These are phyloP conservation scores for Nakaseomyces uthaithaninus DNA, from an alignment of 1,139 yeast species.

Conservation along the genomic window DNA sequence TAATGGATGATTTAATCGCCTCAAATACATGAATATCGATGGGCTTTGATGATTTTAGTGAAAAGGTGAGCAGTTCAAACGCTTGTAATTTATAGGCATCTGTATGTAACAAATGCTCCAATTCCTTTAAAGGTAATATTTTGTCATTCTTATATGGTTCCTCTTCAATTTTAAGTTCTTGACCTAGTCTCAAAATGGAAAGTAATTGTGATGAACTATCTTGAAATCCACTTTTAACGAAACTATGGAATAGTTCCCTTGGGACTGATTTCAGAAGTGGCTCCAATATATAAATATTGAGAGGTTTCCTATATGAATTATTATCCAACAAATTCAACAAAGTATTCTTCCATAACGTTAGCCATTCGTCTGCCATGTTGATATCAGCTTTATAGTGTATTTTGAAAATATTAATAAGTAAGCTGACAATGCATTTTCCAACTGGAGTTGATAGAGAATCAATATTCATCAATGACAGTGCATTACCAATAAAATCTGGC, in stretches of 20 bases:
- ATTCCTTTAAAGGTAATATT: conserved; percentile 33
- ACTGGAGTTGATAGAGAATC: conserved; percentile 61
- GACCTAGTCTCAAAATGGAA: conserved; percentile 57
- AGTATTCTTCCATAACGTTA: conserved; percentile 43
- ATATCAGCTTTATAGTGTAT: conserved; percentile 18
- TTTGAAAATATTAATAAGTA: conserved; percentile 36
- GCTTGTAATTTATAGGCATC: conserved; percentile 48
- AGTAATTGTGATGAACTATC: conserved; percentile 39
- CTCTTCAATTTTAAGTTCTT: conserved; percentile 44
- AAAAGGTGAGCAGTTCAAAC: conserved; percentile 51
- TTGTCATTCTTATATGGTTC: conserved; percentile 43
- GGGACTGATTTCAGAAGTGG: conserved; percentile 45
- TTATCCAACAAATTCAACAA: conserved; percentile 34
- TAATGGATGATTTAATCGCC: conserved; percentile 38
- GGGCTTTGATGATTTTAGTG: conserved; percentile 54
- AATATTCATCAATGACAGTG: conserved; percentile 45
- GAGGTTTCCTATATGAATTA: conserved; percentile 37
- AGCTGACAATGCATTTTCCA: conserved; percentile 50
- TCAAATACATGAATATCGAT: conserved; percentile 41
- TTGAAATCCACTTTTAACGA: conserved; percentile 31
- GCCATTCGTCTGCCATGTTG: conserved; percentile 39
- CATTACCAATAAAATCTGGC: conserved; percentile 40
- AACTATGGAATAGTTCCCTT: conserved; percentile 36
- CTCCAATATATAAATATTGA: conserved; percentile 56
- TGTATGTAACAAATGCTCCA: conserved; percentile 39